Percentiles rank a stretch among this genome's conserved stretches.
Evolutionary conservation across 1,284 basidiomycete genomes (phyloP).

Genomic region (Trichosporon sp.): DNA sequence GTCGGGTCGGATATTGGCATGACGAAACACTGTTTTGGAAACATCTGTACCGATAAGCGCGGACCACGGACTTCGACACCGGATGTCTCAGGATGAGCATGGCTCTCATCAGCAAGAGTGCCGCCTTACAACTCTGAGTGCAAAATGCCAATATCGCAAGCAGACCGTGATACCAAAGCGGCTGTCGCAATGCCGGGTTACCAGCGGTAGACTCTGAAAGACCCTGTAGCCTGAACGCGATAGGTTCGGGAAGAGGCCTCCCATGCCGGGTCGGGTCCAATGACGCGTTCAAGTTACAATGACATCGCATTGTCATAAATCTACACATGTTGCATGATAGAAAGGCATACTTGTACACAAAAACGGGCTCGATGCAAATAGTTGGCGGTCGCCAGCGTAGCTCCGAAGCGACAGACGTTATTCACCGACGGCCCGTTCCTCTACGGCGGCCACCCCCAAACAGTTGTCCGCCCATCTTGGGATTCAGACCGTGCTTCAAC

Average conservation of each 20-base stretch:
- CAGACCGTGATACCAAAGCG: too few relatives aligned
- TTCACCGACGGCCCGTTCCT: not conserved
- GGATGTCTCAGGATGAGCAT: too few relatives aligned
- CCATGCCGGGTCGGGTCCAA: too few relatives aligned
- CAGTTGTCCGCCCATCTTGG: not conserved
- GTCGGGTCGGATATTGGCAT: not conserved
- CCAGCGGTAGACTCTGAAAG: too few relatives aligned
- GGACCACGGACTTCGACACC: not conserved
- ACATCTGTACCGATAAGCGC: not conserved
- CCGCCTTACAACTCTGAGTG: too few relatives aligned
- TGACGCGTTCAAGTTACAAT: too few relatives aligned
- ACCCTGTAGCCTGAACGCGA: too few relatives aligned
- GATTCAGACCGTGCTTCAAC: constrained; percentile 9
- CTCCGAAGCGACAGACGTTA: not conserved
- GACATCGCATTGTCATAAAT: not conserved
- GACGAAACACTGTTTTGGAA: not conserved
- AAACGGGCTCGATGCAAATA: not conserved
- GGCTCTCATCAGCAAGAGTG: too few relatives aligned
- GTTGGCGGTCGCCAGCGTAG: too few relatives aligned
- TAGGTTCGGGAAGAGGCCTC: too few relatives aligned
- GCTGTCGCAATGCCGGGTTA: too few relatives aligned
- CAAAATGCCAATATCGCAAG: too few relatives aligned
- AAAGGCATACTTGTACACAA: not conserved
- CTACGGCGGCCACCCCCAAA: not conserved
- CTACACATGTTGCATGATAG: not conserved